Conservation (phyloP, 2,329 filamentous ascomycete species). For the Penicillium verrucosum region DNA sequence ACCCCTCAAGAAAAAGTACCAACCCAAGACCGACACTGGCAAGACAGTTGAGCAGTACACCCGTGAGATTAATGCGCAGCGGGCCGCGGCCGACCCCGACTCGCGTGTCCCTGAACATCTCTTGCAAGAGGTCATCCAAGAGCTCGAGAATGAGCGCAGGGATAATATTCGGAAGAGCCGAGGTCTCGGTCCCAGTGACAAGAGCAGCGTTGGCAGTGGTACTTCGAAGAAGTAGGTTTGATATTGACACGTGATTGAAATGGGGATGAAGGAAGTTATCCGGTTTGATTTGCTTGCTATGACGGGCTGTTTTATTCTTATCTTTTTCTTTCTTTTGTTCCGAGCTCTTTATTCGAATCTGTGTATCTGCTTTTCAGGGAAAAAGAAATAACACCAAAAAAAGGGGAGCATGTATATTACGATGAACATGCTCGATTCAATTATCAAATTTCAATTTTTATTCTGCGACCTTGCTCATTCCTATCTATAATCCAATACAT, state of each 20-base stretch:
- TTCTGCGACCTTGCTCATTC: neutral
- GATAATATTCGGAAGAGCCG: neutral
- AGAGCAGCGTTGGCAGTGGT: neutral
- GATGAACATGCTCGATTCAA: neutral
- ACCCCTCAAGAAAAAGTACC: slow-evolving; percentile 3
- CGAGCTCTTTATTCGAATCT: neutral
- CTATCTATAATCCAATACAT: neutral
- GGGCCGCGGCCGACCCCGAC: neutral
- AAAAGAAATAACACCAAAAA: neutral
- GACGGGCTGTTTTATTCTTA: neutral
- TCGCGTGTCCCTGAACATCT: neutral
- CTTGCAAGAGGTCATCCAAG: slow-evolving; percentile 1
- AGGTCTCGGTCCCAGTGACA: neutral
- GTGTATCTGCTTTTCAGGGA: neutral
- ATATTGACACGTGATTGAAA: neutral
- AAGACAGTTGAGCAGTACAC: slow-evolving; percentile 7
- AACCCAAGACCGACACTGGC: slow-evolving; percentile 2
- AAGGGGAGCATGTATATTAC: neutral
- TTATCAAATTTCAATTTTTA: neutral
- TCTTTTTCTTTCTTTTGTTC: neutral
- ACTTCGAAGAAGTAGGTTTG: neutral
- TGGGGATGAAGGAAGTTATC: neutral
- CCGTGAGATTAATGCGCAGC: neutral
- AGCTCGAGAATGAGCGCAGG: neutral
- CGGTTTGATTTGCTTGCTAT: neutral